Percentiles rank a stretch among this genome's conserved stretches.
phyloP scores from a whole-genome alignment of 768 basidiomycete species.

The Kwoniella sp. region DNA sequence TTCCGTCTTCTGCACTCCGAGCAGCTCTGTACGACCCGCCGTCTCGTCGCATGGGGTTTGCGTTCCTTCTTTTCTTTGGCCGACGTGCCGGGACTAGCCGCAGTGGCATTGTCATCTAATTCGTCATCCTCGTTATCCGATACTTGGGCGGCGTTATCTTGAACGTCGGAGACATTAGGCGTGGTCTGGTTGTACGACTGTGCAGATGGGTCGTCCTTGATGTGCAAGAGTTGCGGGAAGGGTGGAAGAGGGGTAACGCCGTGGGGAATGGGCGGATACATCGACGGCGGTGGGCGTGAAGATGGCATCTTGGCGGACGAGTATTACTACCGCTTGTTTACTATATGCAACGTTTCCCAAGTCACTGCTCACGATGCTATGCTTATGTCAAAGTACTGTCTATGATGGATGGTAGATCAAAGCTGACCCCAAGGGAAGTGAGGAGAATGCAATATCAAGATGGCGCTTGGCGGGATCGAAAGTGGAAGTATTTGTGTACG shows the following conservation, averaged over 20 bases:
- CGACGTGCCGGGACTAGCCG: conserved; percentile 8
- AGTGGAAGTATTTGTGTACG: background rate
- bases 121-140: conserved; percentile 22
- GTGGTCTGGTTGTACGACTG: conserved; percentile 4
- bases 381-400: too few relatives aligned
- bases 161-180: background rate
- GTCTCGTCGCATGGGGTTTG: conserved; percentile 47
- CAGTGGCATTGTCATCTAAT: conserved; percentile 8
- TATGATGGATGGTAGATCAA: background rate
- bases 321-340: too few relatives aligned
- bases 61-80: conserved; percentile 28
- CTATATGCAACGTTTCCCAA: too few relatives aligned
- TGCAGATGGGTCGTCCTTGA: conserved; percentile 19
- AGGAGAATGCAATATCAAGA: background rate
- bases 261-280: conserved; percentile 31
- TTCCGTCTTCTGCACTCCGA: conserved; percentile 56
- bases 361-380: too few relatives aligned
- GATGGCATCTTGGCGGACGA: conserved; percentile 4
- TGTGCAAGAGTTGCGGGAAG: conserved; percentile 29
- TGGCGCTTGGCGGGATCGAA: background rate
- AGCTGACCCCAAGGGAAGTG: too few relatives aligned
- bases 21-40: conserved; percentile 55
- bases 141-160: background rate
- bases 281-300: conserved; percentile 24
- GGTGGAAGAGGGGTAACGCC: conserved; percentile 29